Evolutionary conservation across 768 basidiomycete species (phyloP).

Genomic region (Steccherinum ochraceum): DNA sequence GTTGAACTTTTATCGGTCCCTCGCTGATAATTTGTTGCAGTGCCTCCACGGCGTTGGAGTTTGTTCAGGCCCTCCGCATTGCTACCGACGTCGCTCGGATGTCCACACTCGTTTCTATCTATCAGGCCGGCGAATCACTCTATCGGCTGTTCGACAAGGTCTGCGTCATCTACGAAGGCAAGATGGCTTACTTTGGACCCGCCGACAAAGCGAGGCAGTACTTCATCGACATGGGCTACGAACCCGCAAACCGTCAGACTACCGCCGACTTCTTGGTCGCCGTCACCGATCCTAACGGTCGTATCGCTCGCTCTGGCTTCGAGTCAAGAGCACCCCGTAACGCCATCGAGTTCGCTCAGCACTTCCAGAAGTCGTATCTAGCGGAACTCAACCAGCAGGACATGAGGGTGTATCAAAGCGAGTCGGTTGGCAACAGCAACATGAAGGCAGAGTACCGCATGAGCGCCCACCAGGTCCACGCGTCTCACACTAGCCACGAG

Average conservation of each 20-base stretch:
- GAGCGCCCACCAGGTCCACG: constrained; percentile 46
- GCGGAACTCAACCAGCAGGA: constrained; percentile 39
- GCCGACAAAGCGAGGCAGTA: constrained; percentile 59
- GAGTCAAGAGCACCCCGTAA: constrained; percentile 40
- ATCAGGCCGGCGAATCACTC: constrained; percentile 72
- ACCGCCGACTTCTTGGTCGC: constrained; percentile 55
- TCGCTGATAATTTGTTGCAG: constrained; percentile 11
- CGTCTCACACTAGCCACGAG: constrained; percentile 33
- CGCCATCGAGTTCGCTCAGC: constrained; percentile 46
- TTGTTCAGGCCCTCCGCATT: constrained; percentile 50
- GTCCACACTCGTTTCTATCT: constrained; percentile 74
- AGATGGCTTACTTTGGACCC: constrained; percentile 71
- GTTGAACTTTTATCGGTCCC: background rate
- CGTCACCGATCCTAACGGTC: constrained; percentile 56
- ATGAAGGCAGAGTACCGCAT: constrained; percentile 35
- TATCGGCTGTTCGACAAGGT: constrained; percentile 74
- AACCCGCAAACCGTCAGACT: constrained; percentile 49
- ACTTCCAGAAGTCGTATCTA: constrained; percentile 28
- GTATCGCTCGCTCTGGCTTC: constrained; percentile 40
- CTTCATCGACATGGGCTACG: constrained; percentile 64
- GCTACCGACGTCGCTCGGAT: constrained; percentile 39
- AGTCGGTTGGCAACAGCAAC: constrained; percentile 39
- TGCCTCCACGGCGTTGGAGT: constrained; percentile 53
- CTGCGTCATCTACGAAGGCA: constrained; percentile 68
- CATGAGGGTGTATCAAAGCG: constrained; percentile 36